Percentiles rank a stretch among this genome's conserved stretches.
Evolutionary conservation across 2,329 filamentous ascomycete genomes (phyloP).

Genomic region (Sarocladiaceae sp.): DNA sequence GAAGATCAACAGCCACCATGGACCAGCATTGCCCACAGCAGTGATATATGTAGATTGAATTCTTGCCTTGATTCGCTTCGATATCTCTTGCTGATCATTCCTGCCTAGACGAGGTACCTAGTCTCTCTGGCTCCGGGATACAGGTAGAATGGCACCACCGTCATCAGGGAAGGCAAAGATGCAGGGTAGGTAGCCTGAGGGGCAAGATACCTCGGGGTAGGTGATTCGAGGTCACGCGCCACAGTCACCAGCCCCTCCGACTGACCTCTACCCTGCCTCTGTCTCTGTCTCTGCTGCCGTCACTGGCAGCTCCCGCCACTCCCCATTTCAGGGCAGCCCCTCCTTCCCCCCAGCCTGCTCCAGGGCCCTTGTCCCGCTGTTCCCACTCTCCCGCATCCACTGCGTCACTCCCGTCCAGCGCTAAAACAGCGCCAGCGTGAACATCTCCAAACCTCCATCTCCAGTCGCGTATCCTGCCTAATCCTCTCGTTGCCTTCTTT

Average conservation of each 20-base stretch:
- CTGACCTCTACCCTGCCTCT: neutral
- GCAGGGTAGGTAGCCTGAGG: neutral
- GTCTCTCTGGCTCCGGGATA: no score
- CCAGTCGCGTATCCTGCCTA: constrained; percentile 4
- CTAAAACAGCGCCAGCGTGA: neutral
- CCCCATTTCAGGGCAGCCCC: no score
- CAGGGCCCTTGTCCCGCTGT: neutral
- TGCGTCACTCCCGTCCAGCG: constrained; percentile 5
- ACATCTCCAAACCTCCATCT: neutral
- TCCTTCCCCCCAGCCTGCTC: neutral
- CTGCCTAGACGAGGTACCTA: no score
- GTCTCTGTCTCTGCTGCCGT: no score
- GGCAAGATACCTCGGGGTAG: neutral
- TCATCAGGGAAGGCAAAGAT: neutral
- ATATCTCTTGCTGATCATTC: no score
- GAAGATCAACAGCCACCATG: no score
- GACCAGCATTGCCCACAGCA: no score
- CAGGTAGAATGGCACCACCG: no score
- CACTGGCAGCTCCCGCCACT: constrained; percentile 8
- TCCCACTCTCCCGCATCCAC: constrained; percentile 7
- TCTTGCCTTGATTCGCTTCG: no score
- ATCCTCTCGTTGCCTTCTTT: neutral
- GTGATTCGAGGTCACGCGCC: neutral
- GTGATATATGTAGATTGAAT: no score
- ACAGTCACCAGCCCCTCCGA: constrained; percentile 5